phyloP scores from a whole-genome alignment of 176 grass and related monocot species.

The Lolium rigidum region DNA sequence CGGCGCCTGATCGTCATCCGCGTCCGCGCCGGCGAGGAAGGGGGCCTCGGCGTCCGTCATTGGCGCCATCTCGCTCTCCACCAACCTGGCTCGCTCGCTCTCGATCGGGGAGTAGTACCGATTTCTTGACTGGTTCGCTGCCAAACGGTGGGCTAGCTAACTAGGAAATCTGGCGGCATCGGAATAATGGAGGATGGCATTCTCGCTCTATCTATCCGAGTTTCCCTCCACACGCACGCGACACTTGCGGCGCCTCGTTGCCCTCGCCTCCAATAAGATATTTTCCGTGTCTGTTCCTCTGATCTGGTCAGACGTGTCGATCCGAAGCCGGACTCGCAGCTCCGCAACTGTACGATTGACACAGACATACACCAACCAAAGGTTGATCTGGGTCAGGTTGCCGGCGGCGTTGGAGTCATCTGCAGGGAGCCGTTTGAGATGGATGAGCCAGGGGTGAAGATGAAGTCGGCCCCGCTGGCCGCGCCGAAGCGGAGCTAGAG shows the following conservation, averaged over 20 bases:
- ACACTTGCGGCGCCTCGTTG: not conserved
- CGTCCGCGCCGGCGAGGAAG: not conserved
- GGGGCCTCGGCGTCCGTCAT: slow-evolving; percentile 31
- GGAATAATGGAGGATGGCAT: not conserved
- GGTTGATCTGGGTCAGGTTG: not conserved
- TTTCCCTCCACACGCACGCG: not conserved
- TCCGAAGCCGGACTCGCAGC: not conserved
- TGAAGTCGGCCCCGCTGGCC: not conserved
- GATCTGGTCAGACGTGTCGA: not conserved
- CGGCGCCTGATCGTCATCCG: not conserved
- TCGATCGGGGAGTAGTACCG: not conserved
- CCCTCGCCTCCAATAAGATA: not conserved
- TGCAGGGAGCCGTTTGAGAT: no score
- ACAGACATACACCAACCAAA: not conserved
- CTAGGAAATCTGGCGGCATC: not conserved
- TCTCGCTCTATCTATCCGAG: not conserved
- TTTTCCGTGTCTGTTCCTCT: not conserved
- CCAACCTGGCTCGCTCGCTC: not conserved
- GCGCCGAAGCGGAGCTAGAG: not conserved
- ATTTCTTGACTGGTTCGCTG: not conserved
- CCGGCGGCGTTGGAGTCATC: no score
- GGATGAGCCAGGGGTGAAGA: no score
- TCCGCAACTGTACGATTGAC: no score
- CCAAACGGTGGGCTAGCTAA: not conserved
- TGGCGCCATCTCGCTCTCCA: not conserved